Evolutionary conservation across 164 flowering plant species (phyloP), one percentile per base, ranked within the genome.

Genomic region (Dillenia turbinata): DNA sequence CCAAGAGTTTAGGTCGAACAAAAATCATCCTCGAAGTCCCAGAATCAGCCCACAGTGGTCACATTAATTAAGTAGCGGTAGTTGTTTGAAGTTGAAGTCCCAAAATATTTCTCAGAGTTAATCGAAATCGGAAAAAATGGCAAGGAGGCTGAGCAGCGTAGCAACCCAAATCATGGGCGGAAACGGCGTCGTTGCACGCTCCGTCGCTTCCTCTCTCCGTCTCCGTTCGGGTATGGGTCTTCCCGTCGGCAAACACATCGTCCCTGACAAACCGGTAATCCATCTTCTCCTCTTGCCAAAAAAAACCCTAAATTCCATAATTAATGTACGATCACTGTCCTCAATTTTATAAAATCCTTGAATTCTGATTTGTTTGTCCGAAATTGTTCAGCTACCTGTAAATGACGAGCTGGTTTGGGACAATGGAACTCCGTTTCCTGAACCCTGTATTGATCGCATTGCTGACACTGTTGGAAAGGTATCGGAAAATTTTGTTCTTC

Each of bases 141-240:
- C 99, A 44, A 96, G 89, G 46, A 82, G 85, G 72, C 67, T 95
- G 79, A 83, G 82, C 84, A 71, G 63, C 64, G 85, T 77, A 9
- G 99, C 96, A 1, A 77, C 99, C 0, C 79, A 70, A 61, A 82
- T 95, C 66, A 79, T 89, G 83, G 96, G 89, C 62, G 92, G 94
- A 33, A 90, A 82, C 74, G 86, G 91, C 67, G 77, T 90, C 68
- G 78, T 87, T 14, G 47, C 69, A 45, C 89, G 99, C 48, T 89
- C 96, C 17, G 68, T 74, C 57, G 79, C 85, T 14, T 74, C 89
- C 52, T 88, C 97, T 55, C 92, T 88, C 61, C 94, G 91, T n/a
- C 83, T 71, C n/a, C 91, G 99, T 54, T 63, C 97, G 60, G 99
- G 99, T 67, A 95, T 95, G 97, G 97, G 99, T 58, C 92, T 88